Percentiles rank a stretch among this genome's conserved stretches.
Evolutionary conservation across 345 rosid species (phyloP).

Genomic region (Eucalyptus marginata): DNA sequence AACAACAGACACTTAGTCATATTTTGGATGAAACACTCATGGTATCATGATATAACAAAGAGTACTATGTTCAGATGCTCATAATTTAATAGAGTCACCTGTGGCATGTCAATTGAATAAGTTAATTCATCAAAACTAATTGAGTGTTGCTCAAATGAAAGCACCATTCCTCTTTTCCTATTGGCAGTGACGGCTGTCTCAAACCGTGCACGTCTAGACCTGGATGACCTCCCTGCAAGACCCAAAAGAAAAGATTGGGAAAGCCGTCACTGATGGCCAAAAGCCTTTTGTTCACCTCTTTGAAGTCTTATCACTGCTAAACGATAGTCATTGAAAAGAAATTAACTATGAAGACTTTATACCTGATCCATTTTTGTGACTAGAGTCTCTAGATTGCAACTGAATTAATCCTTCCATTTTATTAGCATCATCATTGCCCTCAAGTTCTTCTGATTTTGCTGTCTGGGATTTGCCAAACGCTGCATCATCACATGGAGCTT

Average conservation of each 20-base stretch:
- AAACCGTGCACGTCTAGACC: not conserved
- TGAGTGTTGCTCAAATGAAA: constrained; percentile 40
- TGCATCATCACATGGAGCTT: constrained; percentile 1
- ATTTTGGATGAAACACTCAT: not conserved
- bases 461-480: constrained; percentile 49
- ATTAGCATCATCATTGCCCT: not conserved
- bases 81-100: constrained; percentile 5
- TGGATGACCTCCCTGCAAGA: not conserved
- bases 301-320: not conserved
- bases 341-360: not conserved
- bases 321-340: not conserved
- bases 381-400: not conserved
- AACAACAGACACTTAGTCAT: not conserved
- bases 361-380: not conserved
- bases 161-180: constrained; percentile 46
- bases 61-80: not conserved
- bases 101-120: constrained; percentile 56
- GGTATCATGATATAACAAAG: not conserved
- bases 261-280: not conserved
- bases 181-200: not conserved
- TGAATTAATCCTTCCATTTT: not conserved
- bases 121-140: constrained; percentile 30
- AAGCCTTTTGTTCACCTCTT: not conserved
- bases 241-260: not conserved
- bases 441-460: not conserved